Conservation (phyloP, 768 basidiomycete genomes). For the Amanita exitialis region DNA sequence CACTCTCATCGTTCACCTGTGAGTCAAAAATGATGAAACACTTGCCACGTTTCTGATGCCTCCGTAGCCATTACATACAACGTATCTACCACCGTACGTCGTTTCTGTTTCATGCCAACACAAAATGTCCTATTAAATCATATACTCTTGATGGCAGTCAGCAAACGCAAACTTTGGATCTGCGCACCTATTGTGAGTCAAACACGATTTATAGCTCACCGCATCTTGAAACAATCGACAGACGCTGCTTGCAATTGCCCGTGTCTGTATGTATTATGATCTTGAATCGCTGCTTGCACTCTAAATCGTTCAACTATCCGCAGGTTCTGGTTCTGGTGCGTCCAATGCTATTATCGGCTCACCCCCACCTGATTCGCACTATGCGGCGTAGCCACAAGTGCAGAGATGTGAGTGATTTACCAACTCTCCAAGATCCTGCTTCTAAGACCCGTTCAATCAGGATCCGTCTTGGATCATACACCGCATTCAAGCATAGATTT, state of each 20-base stretch:
- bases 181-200: constrained; percentile 16
- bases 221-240: neutral
- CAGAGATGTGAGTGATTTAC: constrained; percentile 14
- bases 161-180: constrained; percentile 15
- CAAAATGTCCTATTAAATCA: neutral
- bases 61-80: constrained; percentile 16
- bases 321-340: constrained; percentile 3
- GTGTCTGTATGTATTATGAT: constrained; percentile 13
- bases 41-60: neutral
- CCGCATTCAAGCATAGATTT: constrained; percentile 11
- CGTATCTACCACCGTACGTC: constrained; percentile 17
- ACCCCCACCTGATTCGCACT: neutral
- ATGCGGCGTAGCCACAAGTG: constrained; percentile 12
- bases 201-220: neutral
- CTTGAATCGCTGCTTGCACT: no score
- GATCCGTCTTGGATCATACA: constrained; percentile 12
- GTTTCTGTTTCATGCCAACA: no score
- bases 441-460: constrained; percentile 8
- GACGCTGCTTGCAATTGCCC: constrained; percentile 14
- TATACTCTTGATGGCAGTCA: constrained; percentile 12
- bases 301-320: neutral
- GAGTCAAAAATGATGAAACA: neutral
- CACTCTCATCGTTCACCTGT: constrained; percentile 20
- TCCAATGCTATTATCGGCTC: neutral
- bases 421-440: neutral